phyloP scores from a whole-genome alignment of 2,329 filamentous ascomycete genomes.

The Ceratocystiopsis minuta region DNA sequence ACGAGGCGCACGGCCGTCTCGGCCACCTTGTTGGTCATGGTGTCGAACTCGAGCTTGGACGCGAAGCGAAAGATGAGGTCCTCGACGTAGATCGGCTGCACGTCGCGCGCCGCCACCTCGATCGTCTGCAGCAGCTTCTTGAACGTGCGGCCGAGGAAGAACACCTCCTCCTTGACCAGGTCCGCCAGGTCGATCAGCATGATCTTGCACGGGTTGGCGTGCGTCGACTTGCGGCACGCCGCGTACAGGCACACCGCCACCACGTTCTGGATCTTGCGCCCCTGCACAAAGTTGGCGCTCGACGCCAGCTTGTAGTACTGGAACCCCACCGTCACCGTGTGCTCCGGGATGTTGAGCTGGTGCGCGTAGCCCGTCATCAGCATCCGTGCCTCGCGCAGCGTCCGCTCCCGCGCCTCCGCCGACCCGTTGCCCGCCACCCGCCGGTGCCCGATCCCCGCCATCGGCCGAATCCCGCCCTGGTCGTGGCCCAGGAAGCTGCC shows the following conservation, averaged over 20 bases:
- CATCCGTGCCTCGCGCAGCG: slow-evolving; percentile 36
- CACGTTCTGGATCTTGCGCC: slow-evolving; percentile 68
- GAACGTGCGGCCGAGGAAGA: slow-evolving; percentile 77
- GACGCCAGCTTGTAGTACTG: slow-evolving; percentile 63
- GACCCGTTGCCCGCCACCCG: slow-evolving; percentile 34
- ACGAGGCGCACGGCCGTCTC: slow-evolving; percentile 76
- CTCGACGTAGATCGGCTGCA: slow-evolving; percentile 62
- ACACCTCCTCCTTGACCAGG: slow-evolving; percentile 68
- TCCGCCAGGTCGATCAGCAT: slow-evolving; percentile 96
- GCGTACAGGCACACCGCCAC: slow-evolving; percentile 84
- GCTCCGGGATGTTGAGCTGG: slow-evolving; percentile 41
- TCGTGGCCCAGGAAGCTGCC: slow-evolving; percentile 76
- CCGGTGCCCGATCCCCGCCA: slow-evolving; percentile 41
- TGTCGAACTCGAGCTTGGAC: slow-evolving; percentile 76
- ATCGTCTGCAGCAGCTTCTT: slow-evolving; percentile 59
- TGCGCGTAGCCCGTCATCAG: slow-evolving; percentile 45
- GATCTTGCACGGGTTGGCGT: slow-evolving; percentile 48
- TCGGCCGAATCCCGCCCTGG: slow-evolving; percentile 58
- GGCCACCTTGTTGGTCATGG: slow-evolving; percentile 66
- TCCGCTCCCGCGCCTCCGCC: slow-evolving; percentile 39
- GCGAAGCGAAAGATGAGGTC: slow-evolving; percentile 85
- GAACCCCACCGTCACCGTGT: slow-evolving; percentile 44
- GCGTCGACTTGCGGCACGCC: slow-evolving; percentile 55
- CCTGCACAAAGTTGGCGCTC: slow-evolving; percentile 63
- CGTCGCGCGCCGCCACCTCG: slow-evolving; percentile 33